phyloP scores from a whole-genome alignment of 805 yeast species.

The Pichia rugopelliculosa region DNA sequence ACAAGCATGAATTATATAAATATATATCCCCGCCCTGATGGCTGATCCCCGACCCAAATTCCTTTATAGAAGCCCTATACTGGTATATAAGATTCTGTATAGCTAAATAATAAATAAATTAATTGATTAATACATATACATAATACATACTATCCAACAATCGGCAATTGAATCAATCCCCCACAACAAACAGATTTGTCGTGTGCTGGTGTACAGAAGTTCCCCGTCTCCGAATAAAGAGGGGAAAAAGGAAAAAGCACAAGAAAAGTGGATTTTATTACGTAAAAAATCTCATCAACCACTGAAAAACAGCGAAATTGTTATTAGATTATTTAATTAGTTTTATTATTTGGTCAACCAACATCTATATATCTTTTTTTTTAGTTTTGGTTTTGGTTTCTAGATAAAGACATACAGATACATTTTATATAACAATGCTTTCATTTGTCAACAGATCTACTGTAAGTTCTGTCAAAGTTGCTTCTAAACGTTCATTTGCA shows the following conservation, averaged over 20 bases:
- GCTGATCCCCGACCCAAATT: too few species aligned
- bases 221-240: background rate
- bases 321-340: too few species aligned
- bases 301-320: background rate
- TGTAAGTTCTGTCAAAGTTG: background rate
- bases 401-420: too few species aligned
- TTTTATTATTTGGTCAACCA: background rate
- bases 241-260: background rate
- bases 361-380: background rate
- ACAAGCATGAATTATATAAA: background rate
- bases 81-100: background rate
- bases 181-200: background rate
- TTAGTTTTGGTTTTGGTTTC: too few species aligned
- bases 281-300: background rate
- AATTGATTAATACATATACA: too few species aligned
- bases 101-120: too few species aligned
- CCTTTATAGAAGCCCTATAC: background rate
- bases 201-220: background rate
- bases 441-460: constrained; percentile 2
- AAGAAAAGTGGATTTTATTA: too few species aligned
- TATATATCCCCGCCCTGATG: background rate
- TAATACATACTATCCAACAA: too few species aligned
- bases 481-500: constrained; percentile 21
- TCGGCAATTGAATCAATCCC: too few species aligned
- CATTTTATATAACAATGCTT: too few species aligned